Conservation (phyloP, 257 asterid genomes). For the Mitragyna speciosa region DNA sequence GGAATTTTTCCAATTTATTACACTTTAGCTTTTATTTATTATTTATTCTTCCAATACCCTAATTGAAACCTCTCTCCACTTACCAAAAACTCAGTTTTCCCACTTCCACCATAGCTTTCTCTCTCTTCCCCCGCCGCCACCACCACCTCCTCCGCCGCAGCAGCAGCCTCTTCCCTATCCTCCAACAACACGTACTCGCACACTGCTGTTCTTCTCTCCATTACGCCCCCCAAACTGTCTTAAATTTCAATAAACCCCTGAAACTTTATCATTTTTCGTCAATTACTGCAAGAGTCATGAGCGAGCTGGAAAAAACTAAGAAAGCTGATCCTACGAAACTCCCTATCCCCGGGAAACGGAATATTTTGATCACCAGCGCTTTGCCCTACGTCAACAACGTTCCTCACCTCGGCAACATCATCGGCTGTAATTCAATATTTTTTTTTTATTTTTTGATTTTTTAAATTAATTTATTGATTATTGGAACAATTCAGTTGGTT, state of each 20-base stretch:
- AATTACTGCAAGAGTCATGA: too few species aligned
- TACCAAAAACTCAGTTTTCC: not conserved
- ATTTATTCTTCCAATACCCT: not conserved
- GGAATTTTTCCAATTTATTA: too few species aligned
- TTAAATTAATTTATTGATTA: too few species aligned
- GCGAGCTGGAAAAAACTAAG: not conserved
- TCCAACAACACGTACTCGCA: not conserved
- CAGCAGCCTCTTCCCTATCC: not conserved
- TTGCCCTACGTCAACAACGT: conserved; percentile 93
- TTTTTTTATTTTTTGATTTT: too few species aligned
- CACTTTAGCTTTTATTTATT: too few species aligned
- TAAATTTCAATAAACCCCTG: not conserved
- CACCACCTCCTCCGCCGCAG: not conserved
- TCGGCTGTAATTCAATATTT: conserved; percentile 55
- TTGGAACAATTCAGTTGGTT: too few species aligned
- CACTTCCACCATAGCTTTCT: conserved; percentile 8
- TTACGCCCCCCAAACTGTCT: not conserved
- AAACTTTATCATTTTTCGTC: not conserved
- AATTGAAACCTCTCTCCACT: not conserved
- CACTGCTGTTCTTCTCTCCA: not conserved
- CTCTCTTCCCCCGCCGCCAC: not conserved
- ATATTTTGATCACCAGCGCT: conserved; percentile 87
- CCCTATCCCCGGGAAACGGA: conserved; percentile 76
- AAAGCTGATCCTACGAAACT: conserved; percentile 40
- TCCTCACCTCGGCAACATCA: conserved; percentile 98